Evolutionary conservation across 169 alveolate genomes (phyloP), one percentile per base, ranked within the genome.

Genomic region (Neospora caninum): DNA sequence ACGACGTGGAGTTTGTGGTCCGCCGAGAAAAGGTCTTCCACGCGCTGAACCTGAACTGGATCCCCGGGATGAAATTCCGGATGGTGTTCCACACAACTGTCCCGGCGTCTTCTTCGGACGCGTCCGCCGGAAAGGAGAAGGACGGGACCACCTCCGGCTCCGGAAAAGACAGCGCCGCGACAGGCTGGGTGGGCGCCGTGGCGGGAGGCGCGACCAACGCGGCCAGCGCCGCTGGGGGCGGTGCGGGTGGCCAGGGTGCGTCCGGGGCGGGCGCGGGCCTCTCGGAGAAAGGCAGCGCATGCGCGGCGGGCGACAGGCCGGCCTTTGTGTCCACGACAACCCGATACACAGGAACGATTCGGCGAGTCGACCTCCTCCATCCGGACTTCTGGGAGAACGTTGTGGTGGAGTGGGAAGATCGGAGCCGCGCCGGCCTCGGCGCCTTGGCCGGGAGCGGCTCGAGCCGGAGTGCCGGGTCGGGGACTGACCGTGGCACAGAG

Each of bases 391-490:
- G 94, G 94, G 88, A 80, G 25, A 88, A 88, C 39, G 94, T 92
- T 38, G 31, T 18, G 39, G 94, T 92, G 9, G 94, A 92, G 43
- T 92, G 94, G 94, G 94, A 92, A 41, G 94, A 92, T 73, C 53
- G 88, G 16, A 43, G 88, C 73, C 67, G 27, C 41, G 82, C 84
- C 36, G 69, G 92, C 83, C 64, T 53, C 18, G 92, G 88, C 53
- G 93, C 41, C 31, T 43, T 78, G 42, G 49, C 88, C 29, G 93
- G 88, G 29, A 91, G 87, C 27, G 7, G 45, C 84, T n/a, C 92
- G 92, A 58, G 92, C 88, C 0, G 93, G 41, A 38, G 54, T 80
- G 25, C 49, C 29, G 43, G 87, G 27, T 6, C 41, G 7, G 67
- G 89, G 34, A 39, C 31, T 25, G 25, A 41, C 70, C 2, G 41